Base-by-base conservation (phyloP, 208 protist species). In the Leishmania gerbilli region DNA sequence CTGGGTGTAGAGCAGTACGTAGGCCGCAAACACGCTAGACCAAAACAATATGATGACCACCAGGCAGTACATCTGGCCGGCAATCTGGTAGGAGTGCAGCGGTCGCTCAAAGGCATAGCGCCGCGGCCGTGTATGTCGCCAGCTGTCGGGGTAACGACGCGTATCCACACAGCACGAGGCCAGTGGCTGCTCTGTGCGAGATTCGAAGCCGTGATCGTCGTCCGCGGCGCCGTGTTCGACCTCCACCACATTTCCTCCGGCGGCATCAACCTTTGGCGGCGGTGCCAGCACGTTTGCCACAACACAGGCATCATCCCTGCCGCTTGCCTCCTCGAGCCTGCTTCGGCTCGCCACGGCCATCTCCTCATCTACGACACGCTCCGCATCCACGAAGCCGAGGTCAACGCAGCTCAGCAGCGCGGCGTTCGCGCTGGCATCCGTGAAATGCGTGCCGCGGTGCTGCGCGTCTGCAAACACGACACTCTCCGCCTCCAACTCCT, bases 81-180 rank as follows among this genome's bases (percentile, higher is more conserved):
- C 82, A 71, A 94, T 88, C 77, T 94, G 90, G 9, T 90, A 76
- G 3, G 64, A 71, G 81, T 95, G 89, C 64, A 95, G 80, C 24
- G 92, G 92, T 11, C 84, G 80, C 79, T 95, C 80, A 79, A 95
- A 89, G 37, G 88, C 92, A 81, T 95, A 88, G n/a, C 86, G 87
- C 11, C 92, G 90, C 40, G 89, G 83, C 55, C 67, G 82, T 68
- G 90, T 85, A n/a, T 76, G 77, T 53, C 84, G 82, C 92, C 92
- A 95, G 40, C 81, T 75, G 71, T 92, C 84, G 1, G 86, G 87
- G 76, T 87, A 74, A 64, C 81, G 87, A 37, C 85, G 87, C 56
- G 67, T 40, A 79, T 95, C 90, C 8, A 93, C 87, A 74, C 88
- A 93, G 67, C 90, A 92, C 5, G 90, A 93, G 19, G 80, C 76